Percentiles rank a stretch among this genome's conserved stretches.
phyloP scores from a whole-genome alignment of 148 eudicot species.

The Arctostaphylos glauca region DNA sequence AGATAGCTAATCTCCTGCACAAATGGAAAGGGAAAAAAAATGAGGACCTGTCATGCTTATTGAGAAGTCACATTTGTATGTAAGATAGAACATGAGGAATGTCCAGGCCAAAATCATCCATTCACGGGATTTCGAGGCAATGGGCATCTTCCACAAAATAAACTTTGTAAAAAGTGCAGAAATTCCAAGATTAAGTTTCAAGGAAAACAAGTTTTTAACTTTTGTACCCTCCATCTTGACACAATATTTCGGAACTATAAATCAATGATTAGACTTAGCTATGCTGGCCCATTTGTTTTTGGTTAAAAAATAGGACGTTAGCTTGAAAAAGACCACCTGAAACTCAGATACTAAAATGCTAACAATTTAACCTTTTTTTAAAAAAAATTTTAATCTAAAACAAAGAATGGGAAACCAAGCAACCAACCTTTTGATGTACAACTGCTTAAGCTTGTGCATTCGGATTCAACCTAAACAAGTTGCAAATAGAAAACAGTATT shows the following conservation, averaged over 20 bases:
- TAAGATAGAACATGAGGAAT: not conserved
- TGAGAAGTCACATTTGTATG: not conserved
- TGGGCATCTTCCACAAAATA: not conserved
- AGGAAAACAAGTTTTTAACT: not conserved
- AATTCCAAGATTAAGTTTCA: not conserved
- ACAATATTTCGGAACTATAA: not conserved
- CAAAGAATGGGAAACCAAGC: not conserved
- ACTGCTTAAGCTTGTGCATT: constrained; percentile 4
- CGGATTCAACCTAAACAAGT: not conserved
- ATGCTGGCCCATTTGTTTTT: no score
- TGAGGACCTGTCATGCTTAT: not conserved
- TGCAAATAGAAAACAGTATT: not conserved
- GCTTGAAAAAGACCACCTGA: not conserved
- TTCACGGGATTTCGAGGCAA: not conserved
- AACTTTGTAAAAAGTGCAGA: not conserved
- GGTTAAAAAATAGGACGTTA: not conserved
- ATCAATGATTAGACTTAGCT: not conserved
- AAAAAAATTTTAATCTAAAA: not conserved
- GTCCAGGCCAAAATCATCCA: not conserved
- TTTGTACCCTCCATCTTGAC: not conserved
- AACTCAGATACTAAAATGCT: not conserved
- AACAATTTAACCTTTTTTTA: not conserved
- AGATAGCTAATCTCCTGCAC: not conserved
- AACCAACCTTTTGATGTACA: not conserved
- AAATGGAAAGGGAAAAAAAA: not conserved